Evolutionary conservation across 2,329 filamentous ascomycete genomes (phyloP).

Genomic region (Dothideomycetes sp.): DNA sequence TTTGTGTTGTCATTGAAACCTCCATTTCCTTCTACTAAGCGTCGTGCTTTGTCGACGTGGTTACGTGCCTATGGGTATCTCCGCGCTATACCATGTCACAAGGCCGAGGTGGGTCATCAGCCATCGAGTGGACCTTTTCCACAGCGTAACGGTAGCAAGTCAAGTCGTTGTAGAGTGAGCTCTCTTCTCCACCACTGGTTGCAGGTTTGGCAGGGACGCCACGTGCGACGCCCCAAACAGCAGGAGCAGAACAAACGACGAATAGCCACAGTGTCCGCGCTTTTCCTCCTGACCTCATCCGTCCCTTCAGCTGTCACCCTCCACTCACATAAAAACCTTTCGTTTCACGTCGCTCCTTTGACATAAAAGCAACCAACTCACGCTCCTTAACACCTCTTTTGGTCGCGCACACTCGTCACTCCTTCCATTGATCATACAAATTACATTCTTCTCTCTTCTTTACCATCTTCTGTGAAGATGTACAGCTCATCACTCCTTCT

Average conservation of each 20-base stretch:
- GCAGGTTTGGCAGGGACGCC: constrained; percentile 6
- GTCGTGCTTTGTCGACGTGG: neutral
- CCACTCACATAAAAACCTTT: neutral
- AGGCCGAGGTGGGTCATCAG: neutral
- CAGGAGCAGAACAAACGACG: neutral
- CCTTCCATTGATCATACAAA: neutral
- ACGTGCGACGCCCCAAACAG: constrained; percentile 6
- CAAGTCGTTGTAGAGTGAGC: neutral
- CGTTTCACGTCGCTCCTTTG: neutral
- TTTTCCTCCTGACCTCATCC: neutral
- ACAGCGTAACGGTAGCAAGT: neutral
- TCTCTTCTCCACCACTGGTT: neutral
- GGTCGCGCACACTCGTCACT: constrained; percentile 1
- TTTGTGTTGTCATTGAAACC: neutral
- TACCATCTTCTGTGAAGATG: constrained; percentile 7
- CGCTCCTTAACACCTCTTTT: neutral
- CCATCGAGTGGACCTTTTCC: neutral
- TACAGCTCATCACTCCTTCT: constrained; percentile 7
- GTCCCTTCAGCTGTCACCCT: neutral
- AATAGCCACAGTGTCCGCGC: neutral
- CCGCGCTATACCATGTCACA: neutral
- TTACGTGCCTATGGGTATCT: neutral
- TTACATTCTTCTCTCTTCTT: neutral
- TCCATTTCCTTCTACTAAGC: neutral
- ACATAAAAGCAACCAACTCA: neutral